Base-by-base conservation (phyloP, 352 stramenopile species). In the Globisporangium carolinianum region DNA sequence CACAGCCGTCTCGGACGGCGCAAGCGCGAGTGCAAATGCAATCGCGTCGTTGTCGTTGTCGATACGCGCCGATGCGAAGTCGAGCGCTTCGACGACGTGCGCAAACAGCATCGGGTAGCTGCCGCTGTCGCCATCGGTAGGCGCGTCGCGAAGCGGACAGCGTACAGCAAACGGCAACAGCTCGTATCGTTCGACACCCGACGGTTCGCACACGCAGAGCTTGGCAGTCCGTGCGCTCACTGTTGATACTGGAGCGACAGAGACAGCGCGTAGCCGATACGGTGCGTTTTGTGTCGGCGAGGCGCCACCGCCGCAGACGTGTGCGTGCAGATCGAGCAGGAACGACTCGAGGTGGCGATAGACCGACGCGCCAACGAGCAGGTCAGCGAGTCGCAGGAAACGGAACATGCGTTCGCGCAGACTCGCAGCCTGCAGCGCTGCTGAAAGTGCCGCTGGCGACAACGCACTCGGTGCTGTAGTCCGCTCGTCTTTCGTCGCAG, bases 361-460 rank as follows among this genome's bases (percentile, higher is more conserved):
- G n/a, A 88, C 43, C 3, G 78, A 72, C 54, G 83, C 75, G 11
- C 67, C 58, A 2, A 83, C 38, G 32, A 75, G 72, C 12, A 71
- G 60, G 46, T 88, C 75, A 6, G 69, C 62, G 9, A 86, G 61
- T 0, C 78, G 65, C 6, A 88, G 55, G 56, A 88, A 86, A 0
- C 54, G 66, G 53, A 84, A 88, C 65, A 88, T 73, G 0, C 78
- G 65, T 6, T 86, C 77, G 1, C 72, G 66, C 3, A 86, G 55
- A 42, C 63, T 76, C 6, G 66, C 63, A 18, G 60, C 42, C 42
- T 67, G 24, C 1, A 82, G 68, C 5, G 69, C 42, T 37, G 48
- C 49, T 1, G 61, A 60, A 11, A 67, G 47, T 32, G 18, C 39
- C 39, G 17, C 51, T 8, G 43, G 24, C 53, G 42, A 46, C 14